phyloP scores from a whole-genome alignment of 192 early-diverging fungal genomes.

The Coemansia sp. region DNA sequence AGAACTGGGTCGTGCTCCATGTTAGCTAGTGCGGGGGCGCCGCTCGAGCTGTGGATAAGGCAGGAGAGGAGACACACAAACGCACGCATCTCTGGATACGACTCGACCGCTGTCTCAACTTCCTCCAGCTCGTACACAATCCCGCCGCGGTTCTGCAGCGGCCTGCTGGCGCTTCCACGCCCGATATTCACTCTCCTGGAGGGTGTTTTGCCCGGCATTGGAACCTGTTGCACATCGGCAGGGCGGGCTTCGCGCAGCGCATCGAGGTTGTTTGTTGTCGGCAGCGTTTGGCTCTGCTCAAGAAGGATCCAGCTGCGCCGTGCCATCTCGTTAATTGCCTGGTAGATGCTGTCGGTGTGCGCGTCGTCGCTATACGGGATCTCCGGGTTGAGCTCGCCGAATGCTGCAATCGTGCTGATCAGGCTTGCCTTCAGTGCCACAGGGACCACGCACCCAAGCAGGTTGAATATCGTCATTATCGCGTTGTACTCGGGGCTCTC shows the following conservation, averaged over 20 bases:
- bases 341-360: slow-evolving; percentile 25
- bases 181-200: slow-evolving; percentile 22
- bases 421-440: slow-evolving; percentile 81
- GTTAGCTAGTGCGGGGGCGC: slow-evolving; percentile 33
- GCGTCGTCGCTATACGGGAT: slow-evolving; percentile 40
- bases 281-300: slow-evolving; percentile 69
- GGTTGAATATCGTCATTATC: slow-evolving; percentile 69
- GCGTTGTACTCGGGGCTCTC: slow-evolving; percentile 69
- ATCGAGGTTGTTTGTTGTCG: slow-evolving; percentile 39
- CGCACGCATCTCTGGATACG: slow-evolving; percentile 85
- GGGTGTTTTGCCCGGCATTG: slow-evolving; percentile 24
- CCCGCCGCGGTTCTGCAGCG: slow-evolving; percentile 46
- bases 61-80: slow-evolving; percentile 73
- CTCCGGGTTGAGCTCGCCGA: slow-evolving; percentile 55
- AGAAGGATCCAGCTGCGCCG: slow-evolving; percentile 76
- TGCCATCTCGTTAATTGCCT: slow-evolving; percentile 58
- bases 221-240: slow-evolving; percentile 14
- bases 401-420: slow-evolving; percentile 77
- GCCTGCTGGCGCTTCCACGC: slow-evolving; percentile 22
- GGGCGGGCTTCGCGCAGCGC: slow-evolving; percentile 22
- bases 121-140: slow-evolving; percentile 81
- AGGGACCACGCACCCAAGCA: slow-evolving; percentile 78
- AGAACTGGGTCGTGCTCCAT: slow-evolving; percentile 41
- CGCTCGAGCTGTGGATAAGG: slow-evolving; percentile 64
- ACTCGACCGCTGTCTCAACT: slow-evolving; percentile 71